Percentiles rank a stretch among this genome's conserved stretches.
These are phyloP conservation scores for Sarcodon sp. DNA, from an alignment of 768 basidiomycete genomes.

Conservation along the genomic window DNA sequence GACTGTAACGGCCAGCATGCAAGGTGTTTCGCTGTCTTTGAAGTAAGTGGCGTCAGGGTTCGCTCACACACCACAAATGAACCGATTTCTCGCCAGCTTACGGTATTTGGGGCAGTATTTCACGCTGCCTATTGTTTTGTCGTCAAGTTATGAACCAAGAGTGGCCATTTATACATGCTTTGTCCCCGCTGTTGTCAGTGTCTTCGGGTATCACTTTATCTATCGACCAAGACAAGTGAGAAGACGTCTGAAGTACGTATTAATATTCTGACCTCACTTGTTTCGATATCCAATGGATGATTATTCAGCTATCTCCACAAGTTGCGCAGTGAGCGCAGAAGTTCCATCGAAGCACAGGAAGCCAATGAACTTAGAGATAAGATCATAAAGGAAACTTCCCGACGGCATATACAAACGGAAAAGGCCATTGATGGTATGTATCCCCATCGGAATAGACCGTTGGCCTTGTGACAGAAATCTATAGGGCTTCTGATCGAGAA, in stretches of 20 bases:
- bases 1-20: conserved; percentile 26
- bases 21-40: conserved; percentile 38
- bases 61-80: conserved; percentile 8
- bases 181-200: conserved; percentile 39
- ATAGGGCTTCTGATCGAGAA: conserved; percentile 67
- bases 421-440: conserved; percentile 49
- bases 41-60: conserved; percentile 30
- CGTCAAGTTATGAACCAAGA: conserved; percentile 30
- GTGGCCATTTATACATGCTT: conserved; percentile 39
- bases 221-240: conserved; percentile 41
- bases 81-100: conserved; percentile 22
- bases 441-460: background rate
- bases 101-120: conserved; percentile 45
- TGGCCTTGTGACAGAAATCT: background rate
- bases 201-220: conserved; percentile 43
- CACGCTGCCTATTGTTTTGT: conserved; percentile 43
- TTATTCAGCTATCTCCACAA: background rate
- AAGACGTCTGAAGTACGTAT: conserved; percentile 38
- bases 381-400: conserved; percentile 51
- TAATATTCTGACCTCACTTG: background rate
- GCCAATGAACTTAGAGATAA: conserved; percentile 41
- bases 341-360: background rate
- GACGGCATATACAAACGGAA: conserved; percentile 51
- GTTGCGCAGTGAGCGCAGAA: background rate
- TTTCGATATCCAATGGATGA: background rate